Percentiles rank a stretch among this genome's conserved stretches.
Conservation (phyloP, 2,329 filamentous ascomycete genomes). For the Raffaelea deltoideospora region DNA sequence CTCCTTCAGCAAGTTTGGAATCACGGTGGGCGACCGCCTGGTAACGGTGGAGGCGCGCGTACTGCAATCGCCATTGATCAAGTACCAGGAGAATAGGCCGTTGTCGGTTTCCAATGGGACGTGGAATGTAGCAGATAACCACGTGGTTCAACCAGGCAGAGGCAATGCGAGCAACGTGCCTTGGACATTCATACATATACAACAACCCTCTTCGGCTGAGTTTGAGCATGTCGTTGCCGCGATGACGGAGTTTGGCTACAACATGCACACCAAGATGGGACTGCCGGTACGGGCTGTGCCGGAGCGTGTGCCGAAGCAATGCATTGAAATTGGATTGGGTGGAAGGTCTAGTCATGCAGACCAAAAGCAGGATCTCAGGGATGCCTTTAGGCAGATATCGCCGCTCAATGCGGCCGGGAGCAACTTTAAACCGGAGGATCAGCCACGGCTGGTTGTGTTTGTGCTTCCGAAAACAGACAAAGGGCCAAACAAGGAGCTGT, state of each 20-base stretch:
- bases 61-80: slow-evolving; percentile 42
- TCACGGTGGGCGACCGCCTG: slow-evolving; percentile 44
- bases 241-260: slow-evolving; percentile 20
- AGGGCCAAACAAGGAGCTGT: slow-evolving; percentile 35
- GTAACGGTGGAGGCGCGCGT: slow-evolving; percentile 61
- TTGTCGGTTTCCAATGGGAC: slow-evolving; percentile 32
- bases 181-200: slow-evolving; percentile 24
- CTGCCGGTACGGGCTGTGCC: slow-evolving; percentile 16
- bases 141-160: slow-evolving; percentile 29
- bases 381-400: too few species aligned
- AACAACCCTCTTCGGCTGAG: not conserved
- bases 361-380: too few species aligned
- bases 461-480: slow-evolving; percentile 37
- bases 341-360: too few species aligned
- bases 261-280: slow-evolving; percentile 22
- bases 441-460: slow-evolving; percentile 39
- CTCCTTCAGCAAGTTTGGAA: slow-evolving; percentile 41
- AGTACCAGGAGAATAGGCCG: slow-evolving; percentile 30
- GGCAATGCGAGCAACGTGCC: slow-evolving; percentile 24
- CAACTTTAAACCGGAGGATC: slow-evolving; percentile 4
- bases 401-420: not conserved
- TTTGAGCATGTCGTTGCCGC: slow-evolving; percentile 3
- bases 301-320: not conserved
- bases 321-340: too few species aligned
- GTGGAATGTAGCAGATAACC: slow-evolving; percentile 53